Percentiles rank a stretch among this genome's conserved stretches.
These are phyloP conservation scores for Cutaneotrichosporon curvatum DNA, from an alignment of 1,284 basidiomycete species.

Conservation along the genomic window DNA sequence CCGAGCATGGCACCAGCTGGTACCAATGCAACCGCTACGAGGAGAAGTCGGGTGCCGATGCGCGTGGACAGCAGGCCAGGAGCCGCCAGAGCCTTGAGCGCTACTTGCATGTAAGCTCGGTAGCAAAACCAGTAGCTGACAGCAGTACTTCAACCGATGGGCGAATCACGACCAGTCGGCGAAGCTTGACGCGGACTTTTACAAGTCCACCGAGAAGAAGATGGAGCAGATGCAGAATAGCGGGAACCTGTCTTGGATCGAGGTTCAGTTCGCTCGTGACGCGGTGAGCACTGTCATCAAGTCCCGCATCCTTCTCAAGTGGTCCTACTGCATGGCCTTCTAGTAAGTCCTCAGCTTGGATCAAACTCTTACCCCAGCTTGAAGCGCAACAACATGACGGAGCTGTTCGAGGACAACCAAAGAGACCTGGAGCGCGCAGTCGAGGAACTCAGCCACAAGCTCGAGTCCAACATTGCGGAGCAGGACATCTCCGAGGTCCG, in stretches of 20 bases:
- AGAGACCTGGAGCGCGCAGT: conserved; percentile 90
- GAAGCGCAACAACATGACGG: conserved; percentile 80
- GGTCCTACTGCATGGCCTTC: conserved; percentile 99
- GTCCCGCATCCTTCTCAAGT: conserved; percentile 93
- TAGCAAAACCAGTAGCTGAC: not conserved
- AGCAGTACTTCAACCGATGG: conserved; percentile 88
- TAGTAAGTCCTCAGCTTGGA: conserved; percentile 50
- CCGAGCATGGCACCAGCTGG: conserved; percentile 95
- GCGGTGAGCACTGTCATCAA: conserved; percentile 85
- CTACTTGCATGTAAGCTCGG: conserved; percentile 80
- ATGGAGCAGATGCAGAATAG: conserved; percentile 99
- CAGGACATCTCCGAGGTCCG: conserved; percentile 74
- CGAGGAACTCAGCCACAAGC: conserved; percentile 83
- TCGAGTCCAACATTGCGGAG: conserved; percentile 79
- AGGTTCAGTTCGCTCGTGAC: conserved; percentile 97
- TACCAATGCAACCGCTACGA: conserved; percentile 98
- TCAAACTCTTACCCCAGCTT: conserved; percentile 38
- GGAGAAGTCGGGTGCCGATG: conserved; percentile 81
- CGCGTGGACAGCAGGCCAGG: conserved; percentile 79
- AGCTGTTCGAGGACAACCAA: conserved; percentile 96
- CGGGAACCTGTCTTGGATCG: conserved; percentile 90
- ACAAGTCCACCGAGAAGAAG: conserved; percentile 95
- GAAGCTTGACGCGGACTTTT: conserved; percentile 85
- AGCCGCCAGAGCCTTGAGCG: conserved; percentile 85
- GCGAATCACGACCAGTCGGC: conserved; percentile 98